Evolutionary conservation across 441 rosid species (phyloP), one percentile per base, ranked within the genome.

Genomic region (Kokia cookei): DNA sequence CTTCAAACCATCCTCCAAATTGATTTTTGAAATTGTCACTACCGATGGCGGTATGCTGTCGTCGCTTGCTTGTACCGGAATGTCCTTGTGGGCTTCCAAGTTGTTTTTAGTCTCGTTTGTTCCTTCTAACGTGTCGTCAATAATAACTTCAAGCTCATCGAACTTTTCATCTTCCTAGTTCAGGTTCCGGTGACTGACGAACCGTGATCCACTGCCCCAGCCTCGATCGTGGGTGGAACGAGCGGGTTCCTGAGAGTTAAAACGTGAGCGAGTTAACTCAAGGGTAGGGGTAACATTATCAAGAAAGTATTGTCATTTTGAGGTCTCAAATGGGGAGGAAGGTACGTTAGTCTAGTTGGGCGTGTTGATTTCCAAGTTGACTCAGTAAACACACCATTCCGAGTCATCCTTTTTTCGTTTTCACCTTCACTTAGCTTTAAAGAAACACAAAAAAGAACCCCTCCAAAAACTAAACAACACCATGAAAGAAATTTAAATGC

Each of bases 1-100:
- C 78, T 92, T 94, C 53, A 92, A 77, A 14, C 87, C 95, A 40
- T 94, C 97, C 37, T 95, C 97, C 76, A 94, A 87, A 80, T 94
- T 93, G 27, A 94, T 88, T 79, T 89, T 96, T 0, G 91, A 91
- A 86, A 94, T 91, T 8, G 93, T 86, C 76, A 81, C 85, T 68
- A 92, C 97, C 65, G 98, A 81, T 0, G 93, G 85, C 2, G 97
- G 97, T 63, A 94, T 93, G 81, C 89, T 89, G 2, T 92, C 89
- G 71, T 97, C 98, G 65, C 93, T 92, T 2, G 93, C 90, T 82
- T 94, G 96, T 4, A 94, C 88, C 0, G 98, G 98, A 73, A 94
- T 94, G 81, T 94, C 98, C 73, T 92, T 97, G 78, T 94, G 92
- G 0, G 98, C 97, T 73, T 88, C 96, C 72, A 94, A 89, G 77